Conservation (phyloP, 1,139 yeast species). For the Yamadazyma songkhlaensis region DNA sequence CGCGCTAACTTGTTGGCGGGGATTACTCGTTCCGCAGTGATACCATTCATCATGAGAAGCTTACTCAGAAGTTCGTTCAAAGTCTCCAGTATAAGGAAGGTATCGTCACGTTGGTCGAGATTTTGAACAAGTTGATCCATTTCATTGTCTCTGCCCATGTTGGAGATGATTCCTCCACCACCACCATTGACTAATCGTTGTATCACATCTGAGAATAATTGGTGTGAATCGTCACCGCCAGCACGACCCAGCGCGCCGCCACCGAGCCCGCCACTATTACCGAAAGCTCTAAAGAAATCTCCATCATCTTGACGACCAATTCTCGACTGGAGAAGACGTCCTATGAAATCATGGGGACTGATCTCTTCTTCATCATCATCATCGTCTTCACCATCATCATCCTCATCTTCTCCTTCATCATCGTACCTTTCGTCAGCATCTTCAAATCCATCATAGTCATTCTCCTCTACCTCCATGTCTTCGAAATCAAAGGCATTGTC, state of each 20-base stretch:
- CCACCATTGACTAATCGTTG: conserved; percentile 40
- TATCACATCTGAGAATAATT: conserved; percentile 34
- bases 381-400: conserved; percentile 13
- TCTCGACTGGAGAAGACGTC: conserved; percentile 21
- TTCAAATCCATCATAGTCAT: conserved; percentile 12
- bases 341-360: conserved; percentile 24
- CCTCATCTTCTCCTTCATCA: conserved; percentile 14
- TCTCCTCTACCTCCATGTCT: conserved; percentile 2
- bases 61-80: conserved; percentile 62
- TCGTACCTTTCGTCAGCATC: conserved; percentile 8
- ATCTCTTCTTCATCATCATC: conserved; percentile 21
- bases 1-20: conserved; percentile 60
- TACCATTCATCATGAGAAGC: conserved; percentile 64
- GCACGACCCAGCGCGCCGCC: too few species aligned
- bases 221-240: conserved; percentile 7
- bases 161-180: conserved; percentile 28
- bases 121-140: conserved; percentile 40
- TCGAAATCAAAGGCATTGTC: background rate
- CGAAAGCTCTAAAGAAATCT: conserved; percentile 22
- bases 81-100: conserved; percentile 51
- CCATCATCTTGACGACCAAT: conserved; percentile 11
- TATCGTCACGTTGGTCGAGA: conserved; percentile 43
- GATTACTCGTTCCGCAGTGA: conserved; percentile 59
- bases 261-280: too few species aligned
- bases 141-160: conserved; percentile 23